Evolutionary conservation across 192 early-diverging fungal species (phyloP).

Genomic region (Backusella tuberculispora): DNA sequence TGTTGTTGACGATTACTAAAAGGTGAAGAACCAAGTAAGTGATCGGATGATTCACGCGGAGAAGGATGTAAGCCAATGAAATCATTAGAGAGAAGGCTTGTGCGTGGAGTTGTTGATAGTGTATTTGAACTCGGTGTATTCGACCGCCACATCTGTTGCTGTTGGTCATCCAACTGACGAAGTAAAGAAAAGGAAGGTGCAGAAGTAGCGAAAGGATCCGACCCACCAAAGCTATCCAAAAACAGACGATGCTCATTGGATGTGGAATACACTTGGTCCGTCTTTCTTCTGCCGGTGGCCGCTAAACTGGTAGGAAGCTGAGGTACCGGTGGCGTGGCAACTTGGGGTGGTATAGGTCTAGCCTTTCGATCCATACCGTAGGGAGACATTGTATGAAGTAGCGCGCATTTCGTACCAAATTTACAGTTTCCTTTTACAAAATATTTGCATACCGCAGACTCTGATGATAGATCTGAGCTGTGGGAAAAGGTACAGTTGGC

Average conservation of each 20-base stretch:
- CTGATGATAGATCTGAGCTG: constrained; percentile 59
- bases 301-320: neutral
- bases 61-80: constrained; percentile 16
- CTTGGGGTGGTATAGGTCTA: no score
- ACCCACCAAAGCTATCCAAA: neutral
- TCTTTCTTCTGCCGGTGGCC: constrained; percentile 15
- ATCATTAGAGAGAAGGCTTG: constrained; percentile 3
- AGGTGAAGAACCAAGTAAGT: constrained; percentile 14
- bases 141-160: constrained; percentile 12
- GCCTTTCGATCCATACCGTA: constrained; percentile 6
- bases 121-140: neutral
- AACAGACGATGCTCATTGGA: constrained; percentile 1
- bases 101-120: constrained; percentile 11
- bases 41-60: constrained; percentile 24
- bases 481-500: constrained; percentile 75
- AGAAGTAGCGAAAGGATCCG: constrained; percentile 9
- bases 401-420: constrained; percentile 76
- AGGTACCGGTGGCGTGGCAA: neutral
- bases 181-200: constrained; percentile 19
- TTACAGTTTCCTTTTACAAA: constrained; percentile 81
- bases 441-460: constrained; percentile 73
- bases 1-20: neutral
- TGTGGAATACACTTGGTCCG: neutral
- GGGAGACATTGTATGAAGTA: constrained; percentile 51
- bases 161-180: constrained; percentile 4